Conservation (phyloP, 2,329 filamentous ascomycete species). For the Clarireedia hainanense region DNA sequence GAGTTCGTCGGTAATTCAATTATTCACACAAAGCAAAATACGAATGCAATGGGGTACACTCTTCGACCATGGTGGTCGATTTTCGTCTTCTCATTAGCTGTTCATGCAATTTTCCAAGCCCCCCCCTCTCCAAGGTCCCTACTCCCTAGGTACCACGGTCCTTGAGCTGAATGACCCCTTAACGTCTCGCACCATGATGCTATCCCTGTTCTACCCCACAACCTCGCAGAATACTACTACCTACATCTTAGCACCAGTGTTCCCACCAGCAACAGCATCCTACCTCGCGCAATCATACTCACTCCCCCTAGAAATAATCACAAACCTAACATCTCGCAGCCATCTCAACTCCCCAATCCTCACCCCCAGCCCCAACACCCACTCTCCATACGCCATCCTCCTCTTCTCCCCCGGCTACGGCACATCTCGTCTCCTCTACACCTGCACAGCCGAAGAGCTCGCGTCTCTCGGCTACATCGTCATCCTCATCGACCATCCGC, state of each 20-base stretch:
- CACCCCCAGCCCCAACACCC: background rate
- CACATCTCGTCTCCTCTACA: constrained; percentile 28
- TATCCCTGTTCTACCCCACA: constrained; percentile 9
- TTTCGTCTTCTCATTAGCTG: no score
- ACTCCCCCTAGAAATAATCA: background rate
- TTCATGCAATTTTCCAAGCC: background rate
- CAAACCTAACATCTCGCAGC: background rate
- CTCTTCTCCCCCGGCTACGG: constrained; percentile 30
- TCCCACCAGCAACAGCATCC: background rate
- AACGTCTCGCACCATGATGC: constrained; percentile 6
- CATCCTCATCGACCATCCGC: constrained; percentile 31
- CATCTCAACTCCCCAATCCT: background rate
- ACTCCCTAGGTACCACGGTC: constrained; percentile 3
- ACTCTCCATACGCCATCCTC: constrained; percentile 23
- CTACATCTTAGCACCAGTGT: background rate
- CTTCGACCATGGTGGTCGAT: no score
- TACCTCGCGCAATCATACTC: background rate
- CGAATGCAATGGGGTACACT: no score
- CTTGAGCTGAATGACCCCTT: constrained; percentile 1
- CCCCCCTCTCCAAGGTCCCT: background rate
- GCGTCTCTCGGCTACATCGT: constrained; percentile 31
- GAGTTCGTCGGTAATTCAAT: no score
- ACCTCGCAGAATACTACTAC: background rate
- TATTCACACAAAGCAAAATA: no score
- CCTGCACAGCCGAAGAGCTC: constrained; percentile 25